Percentiles rank a stretch among this genome's conserved stretches.
Conservation (phyloP, 345 rosid genomes). For the Cardamine occulta region DNA sequence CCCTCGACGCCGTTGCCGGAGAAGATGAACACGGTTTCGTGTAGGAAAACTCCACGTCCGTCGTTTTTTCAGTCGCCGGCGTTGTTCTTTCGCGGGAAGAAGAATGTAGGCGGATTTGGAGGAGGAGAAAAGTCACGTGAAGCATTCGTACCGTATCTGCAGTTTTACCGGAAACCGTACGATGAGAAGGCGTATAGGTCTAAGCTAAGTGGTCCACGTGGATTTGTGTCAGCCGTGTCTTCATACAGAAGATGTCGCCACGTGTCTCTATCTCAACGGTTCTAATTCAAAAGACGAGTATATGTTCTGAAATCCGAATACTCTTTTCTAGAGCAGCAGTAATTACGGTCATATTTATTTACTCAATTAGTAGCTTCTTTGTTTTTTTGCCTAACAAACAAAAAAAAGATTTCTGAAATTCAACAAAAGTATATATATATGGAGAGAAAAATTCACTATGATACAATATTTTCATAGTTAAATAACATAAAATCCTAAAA, state of each 20-base stretch:
- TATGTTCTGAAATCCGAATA: constrained; percentile 11
- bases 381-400: not conserved
- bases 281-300: constrained; percentile 38
- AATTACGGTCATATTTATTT: not conserved
- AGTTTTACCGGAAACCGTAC: constrained; percentile 79
- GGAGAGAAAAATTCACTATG: not conserved
- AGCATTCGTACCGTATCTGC: constrained; percentile 73
- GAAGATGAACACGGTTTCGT: constrained; percentile 44
- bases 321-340: not conserved
- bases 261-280: constrained; percentile 91
- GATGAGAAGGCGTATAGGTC: constrained; percentile 93
- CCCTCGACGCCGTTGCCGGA: constrained; percentile 87
- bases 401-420: not conserved
- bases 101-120: constrained; percentile 52
- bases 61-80: constrained; percentile 96
- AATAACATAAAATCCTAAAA: not conserved
- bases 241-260: constrained; percentile 72
- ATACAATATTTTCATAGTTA: not conserved
- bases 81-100: constrained; percentile 65
- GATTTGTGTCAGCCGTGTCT: constrained; percentile 85
- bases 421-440: not conserved
- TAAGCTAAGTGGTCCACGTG: constrained; percentile 87
- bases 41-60: constrained; percentile 69
- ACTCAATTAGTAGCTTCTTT: not conserved
- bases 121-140: constrained; percentile 64